Evolutionary conservation across 345 rosid species (phyloP).

Genomic region (Capsella bursapastoris): DNA sequence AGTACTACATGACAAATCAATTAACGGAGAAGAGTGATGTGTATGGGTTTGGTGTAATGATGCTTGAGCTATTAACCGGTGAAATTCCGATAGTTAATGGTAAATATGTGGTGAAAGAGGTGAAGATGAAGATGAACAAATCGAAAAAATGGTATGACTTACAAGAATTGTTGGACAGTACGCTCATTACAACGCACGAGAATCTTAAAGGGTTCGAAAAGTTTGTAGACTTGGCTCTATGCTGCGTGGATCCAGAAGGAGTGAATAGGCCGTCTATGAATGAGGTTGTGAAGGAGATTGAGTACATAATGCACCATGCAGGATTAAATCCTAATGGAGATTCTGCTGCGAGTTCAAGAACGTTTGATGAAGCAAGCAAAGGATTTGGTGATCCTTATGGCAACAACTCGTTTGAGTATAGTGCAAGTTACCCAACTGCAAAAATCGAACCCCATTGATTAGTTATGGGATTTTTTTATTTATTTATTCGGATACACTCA

Average conservation of each 20-base stretch:
- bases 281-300: slow-evolving; percentile 23
- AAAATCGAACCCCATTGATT: background rate
- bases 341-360: background rate
- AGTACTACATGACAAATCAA: slow-evolving; percentile 3
- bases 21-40: slow-evolving; percentile 18
- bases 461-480: background rate
- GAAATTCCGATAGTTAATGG: background rate
- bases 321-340: slow-evolving; percentile 2
- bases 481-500: background rate
- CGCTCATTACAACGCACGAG: background rate
- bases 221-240: background rate
- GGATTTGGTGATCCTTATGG: background rate
- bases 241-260: background rate
- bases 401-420: background rate
- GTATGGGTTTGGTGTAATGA: slow-evolving; percentile 15
- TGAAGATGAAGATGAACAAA: slow-evolving; percentile 4
- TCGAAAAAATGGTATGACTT: background rate
- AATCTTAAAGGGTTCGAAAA: background rate
- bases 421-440: background rate
- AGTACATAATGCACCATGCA: background rate
- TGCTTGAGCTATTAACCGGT: slow-evolving; percentile 17
- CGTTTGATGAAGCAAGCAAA: background rate
- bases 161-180: background rate
- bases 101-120: background rate
- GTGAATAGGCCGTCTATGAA: background rate